Conservation (phyloP, 768 basidiomycete species). For the Gloeostereum incarnatum region DNA sequence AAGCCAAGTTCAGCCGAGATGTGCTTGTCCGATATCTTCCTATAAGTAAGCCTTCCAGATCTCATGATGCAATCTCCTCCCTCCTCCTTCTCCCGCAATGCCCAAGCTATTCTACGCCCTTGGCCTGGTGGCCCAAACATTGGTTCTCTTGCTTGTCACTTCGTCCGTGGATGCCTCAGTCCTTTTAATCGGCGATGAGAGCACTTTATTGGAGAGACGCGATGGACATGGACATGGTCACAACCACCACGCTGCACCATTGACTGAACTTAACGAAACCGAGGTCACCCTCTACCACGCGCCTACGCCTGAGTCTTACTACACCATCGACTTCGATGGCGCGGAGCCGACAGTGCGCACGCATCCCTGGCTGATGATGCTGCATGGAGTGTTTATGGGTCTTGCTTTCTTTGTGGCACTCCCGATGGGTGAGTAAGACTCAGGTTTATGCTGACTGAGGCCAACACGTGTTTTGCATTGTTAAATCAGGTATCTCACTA, state of each 20-base stretch:
- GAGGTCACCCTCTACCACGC: constrained; percentile 54
- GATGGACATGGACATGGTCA: constrained; percentile 32
- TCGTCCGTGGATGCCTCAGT: constrained; percentile 11
- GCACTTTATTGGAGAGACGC: constrained; percentile 11
- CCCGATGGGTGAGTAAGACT: constrained; percentile 54
- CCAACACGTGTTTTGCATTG: not conserved
- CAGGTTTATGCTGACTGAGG: not conserved
- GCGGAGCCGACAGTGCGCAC: constrained; percentile 30
- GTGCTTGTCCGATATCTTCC: too few relatives aligned
- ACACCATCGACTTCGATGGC: constrained; percentile 66
- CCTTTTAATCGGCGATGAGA: not conserved
- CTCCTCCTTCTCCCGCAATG: not conserved
- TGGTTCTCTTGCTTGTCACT: constrained; percentile 13
- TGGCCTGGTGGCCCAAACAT: too few relatives aligned
- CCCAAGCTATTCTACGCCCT: not conserved
- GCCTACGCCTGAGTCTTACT: constrained; percentile 76
- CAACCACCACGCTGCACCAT: constrained; percentile 36
- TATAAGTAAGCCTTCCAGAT: too few relatives aligned
- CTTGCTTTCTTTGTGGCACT: constrained; percentile 78
- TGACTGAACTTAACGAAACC: constrained; percentile 69
- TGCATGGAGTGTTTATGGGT: constrained; percentile 68
- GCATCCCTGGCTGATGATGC: constrained; percentile 61
- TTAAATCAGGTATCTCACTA: constrained; percentile 59
- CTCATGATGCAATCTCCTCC: too few relatives aligned
- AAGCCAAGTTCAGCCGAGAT: too few relatives aligned